Percentiles rank a stretch among this genome's conserved stretches.
Conservation (phyloP, 2,329 filamentous ascomycete genomes). For the Alternaria hordeiaustralica region DNA sequence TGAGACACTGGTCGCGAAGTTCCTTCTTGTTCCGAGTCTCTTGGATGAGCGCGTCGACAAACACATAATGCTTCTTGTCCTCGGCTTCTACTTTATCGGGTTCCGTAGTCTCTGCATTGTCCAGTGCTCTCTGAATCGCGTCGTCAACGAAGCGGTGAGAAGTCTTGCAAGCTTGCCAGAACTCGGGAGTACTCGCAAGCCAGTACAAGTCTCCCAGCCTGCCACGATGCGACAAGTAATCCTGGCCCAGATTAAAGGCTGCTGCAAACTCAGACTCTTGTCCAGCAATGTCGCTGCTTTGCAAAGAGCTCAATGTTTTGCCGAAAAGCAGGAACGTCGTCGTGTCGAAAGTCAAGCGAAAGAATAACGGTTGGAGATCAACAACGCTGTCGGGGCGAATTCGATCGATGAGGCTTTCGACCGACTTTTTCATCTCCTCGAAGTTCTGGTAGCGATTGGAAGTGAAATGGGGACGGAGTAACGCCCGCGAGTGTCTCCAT, state of each 20-base stretch:
- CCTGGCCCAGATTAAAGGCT: constrained; percentile 28
- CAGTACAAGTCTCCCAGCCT: constrained; percentile 38
- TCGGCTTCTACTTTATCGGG: constrained; percentile 20
- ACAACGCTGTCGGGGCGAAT: constrained; percentile 24
- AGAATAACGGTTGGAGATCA: constrained; percentile 50
- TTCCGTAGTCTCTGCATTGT: constrained; percentile 9
- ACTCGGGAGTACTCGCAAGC: constrained; percentile 29
- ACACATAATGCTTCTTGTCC: constrained; percentile 65
- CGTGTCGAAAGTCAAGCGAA: constrained; percentile 47
- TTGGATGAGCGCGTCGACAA: constrained; percentile 81
- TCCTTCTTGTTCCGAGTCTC: constrained; percentile 72
- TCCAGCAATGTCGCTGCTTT: constrained; percentile 15
- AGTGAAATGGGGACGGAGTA: constrained; percentile 45
- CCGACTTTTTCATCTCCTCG: constrained; percentile 37
- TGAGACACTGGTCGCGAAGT: constrained; percentile 81
- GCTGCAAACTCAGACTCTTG: constrained; percentile 22
- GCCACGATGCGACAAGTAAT: constrained; percentile 10
- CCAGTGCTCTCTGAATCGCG: constrained; percentile 32
- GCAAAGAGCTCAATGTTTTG: constrained; percentile 33
- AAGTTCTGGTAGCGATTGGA: constrained; percentile 38
- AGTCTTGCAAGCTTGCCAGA: constrained; percentile 21
- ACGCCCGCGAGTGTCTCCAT: constrained; percentile 39
- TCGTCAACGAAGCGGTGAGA: constrained; percentile 15
- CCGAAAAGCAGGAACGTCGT: constrained; percentile 48
- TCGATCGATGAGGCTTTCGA: constrained; percentile 23